Percentiles rank a stretch among this genome's conserved stretches.
phyloP scores from a whole-genome alignment of 139 green algal species.

The Klebsormidium nitens region DNA sequence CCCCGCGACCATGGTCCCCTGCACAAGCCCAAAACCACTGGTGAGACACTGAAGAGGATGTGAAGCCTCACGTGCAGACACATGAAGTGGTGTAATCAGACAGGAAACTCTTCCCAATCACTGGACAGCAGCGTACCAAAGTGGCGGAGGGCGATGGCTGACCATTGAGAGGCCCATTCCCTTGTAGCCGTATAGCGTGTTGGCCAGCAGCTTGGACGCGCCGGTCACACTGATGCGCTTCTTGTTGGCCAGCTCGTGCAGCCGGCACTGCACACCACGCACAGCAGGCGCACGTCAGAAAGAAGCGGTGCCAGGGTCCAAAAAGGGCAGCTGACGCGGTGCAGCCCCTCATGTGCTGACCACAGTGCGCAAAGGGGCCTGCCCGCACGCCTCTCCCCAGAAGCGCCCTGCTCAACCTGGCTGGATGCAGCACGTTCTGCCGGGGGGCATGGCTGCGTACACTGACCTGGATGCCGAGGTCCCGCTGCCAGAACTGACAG shows the following conservation, averaged over 20 bases:
- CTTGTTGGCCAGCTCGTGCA: constrained; percentile 94
- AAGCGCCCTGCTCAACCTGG: too few species aligned
- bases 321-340: too few species aligned
- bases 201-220: constrained; percentile 95
- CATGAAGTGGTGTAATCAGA: not conserved
- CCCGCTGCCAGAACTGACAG: constrained; percentile 96
- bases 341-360: too few species aligned
- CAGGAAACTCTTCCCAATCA: too few species aligned
- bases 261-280: constrained; percentile 69
- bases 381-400: too few species aligned
- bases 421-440: too few species aligned
- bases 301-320: too few species aligned
- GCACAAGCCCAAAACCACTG: constrained; percentile 4
- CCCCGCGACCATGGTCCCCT: constrained; percentile 90
- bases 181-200: constrained; percentile 96
- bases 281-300: too few species aligned
- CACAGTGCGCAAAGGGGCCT: too few species aligned
- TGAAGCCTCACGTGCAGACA: not conserved
- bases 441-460: too few species aligned
- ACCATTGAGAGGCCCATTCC: constrained; percentile 96
- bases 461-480: constrained; percentile 66
- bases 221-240: constrained; percentile 91
- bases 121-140: too few species aligned
- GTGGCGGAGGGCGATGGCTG: too few species aligned
- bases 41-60: not conserved